These are phyloP conservation scores for Plectosphaerella cucumerina DNA, from an alignment of 2,329 filamentous ascomycete species.

Conservation along the genomic window DNA sequence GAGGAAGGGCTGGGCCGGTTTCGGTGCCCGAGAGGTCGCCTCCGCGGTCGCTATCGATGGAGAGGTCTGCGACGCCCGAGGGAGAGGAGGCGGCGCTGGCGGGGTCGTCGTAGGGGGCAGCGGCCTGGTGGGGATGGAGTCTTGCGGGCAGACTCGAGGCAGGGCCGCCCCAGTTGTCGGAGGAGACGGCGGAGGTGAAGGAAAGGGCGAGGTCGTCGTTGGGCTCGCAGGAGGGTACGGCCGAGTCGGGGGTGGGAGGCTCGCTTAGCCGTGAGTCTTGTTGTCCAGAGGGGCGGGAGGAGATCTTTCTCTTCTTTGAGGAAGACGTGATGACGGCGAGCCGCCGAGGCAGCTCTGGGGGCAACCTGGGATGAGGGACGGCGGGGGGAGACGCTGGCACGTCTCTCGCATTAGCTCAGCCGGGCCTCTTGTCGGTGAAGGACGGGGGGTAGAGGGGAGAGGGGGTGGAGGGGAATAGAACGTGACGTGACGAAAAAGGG, in stretches of 20 bases:
- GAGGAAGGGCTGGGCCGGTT: conserved; percentile 29
- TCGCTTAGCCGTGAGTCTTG: conserved; percentile 34
- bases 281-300: conserved; percentile 39
- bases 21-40: conserved; percentile 37
- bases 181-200: conserved; percentile 37
- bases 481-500: neutral
- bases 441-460: neutral
- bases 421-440: neutral
- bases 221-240: conserved; percentile 49
- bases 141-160: conserved; percentile 48
- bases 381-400: neutral
- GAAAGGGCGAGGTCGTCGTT: conserved; percentile 46
- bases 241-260: conserved; percentile 37
- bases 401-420: neutral
- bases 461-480: neutral
- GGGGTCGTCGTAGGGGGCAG: conserved; percentile 43
- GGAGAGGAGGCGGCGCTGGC: conserved; percentile 56
- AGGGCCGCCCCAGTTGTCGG: conserved; percentile 21
- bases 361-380: neutral
- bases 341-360: conserved; percentile 58
- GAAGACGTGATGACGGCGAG: conserved; percentile 70
- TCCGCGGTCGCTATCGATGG: conserved; percentile 50
- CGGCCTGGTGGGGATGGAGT: conserved; percentile 37
- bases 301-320: conserved; percentile 69
- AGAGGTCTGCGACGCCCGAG: conserved; percentile 53